These are phyloP conservation scores for Sporothrix globosa DNA, from an alignment of 2,329 filamentous ascomycete genomes.

Conservation along the genomic window DNA sequence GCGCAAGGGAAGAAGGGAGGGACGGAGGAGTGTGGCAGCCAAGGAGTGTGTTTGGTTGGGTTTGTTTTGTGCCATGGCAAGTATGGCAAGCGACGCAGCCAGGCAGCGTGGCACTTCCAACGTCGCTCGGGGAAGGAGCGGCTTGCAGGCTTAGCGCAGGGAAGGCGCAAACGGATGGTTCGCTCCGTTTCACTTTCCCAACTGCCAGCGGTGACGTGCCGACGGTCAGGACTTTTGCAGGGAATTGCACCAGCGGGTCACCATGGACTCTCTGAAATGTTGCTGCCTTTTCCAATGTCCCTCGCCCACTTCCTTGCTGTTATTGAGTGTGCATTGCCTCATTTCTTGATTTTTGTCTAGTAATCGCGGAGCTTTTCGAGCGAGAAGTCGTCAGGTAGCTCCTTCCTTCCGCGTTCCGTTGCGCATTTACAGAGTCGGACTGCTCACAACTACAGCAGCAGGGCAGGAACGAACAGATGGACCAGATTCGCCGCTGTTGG, in stretches of 20 bases:
- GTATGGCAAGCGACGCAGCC: background rate
- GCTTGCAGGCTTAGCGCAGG: constrained; percentile 11
- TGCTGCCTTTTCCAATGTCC: constrained; percentile 6
- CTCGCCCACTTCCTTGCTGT: background rate
- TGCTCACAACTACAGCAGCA: constrained; percentile 6
- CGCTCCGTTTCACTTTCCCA: constrained; percentile 18
- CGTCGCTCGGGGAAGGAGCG: constrained; percentile 26
- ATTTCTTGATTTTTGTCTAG: constrained; percentile 1
- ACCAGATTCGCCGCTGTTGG: background rate
- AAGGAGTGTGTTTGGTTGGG: background rate
- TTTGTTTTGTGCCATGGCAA: constrained; percentile 14
- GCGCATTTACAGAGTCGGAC: background rate
- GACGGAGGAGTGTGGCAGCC: background rate
- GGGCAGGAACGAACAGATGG: background rate
- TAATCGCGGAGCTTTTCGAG: constrained; percentile 5
- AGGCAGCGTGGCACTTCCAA: background rate
- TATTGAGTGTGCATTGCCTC: background rate
- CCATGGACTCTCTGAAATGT: background rate
- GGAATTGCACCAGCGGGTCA: background rate
- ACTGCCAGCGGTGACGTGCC: constrained; percentile 13
- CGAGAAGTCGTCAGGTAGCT: background rate
- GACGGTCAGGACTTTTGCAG: background rate
- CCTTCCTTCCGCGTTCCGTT: constrained; percentile 9
- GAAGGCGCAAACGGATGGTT: constrained; percentile 21
- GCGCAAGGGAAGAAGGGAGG: background rate